phyloP scores from a whole-genome alignment of 257 asterid genomes.

The Fraxinus pennsylvanica region DNA sequence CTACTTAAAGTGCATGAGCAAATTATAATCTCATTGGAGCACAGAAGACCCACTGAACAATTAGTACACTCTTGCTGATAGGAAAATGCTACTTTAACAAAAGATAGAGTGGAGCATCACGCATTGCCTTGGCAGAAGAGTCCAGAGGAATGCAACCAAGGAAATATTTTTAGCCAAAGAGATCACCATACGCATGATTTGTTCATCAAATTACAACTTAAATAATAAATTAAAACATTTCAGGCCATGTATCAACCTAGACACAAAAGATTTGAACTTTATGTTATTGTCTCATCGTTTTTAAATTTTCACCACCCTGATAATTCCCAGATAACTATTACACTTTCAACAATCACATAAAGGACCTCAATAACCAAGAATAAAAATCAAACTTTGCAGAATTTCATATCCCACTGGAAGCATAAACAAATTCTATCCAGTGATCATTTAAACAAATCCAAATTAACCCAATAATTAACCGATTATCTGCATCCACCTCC shows the following conservation, averaged over 20 bases:
- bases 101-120: background rate
- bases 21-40: background rate
- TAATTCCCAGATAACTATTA: background rate
- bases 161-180: background rate
- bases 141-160: background rate
- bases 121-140: background rate
- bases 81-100: background rate
- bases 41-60: background rate
- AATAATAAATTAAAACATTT: background rate
- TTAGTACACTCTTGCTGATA: background rate
- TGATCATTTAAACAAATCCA: slow-evolving; percentile 6
- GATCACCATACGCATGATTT: background rate
- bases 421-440: background rate
- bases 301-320: background rate
- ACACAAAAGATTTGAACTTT: background rate
- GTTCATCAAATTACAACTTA: background rate
- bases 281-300: background rate
- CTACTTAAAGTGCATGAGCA: background rate
- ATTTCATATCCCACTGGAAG: background rate
- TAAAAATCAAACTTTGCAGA: background rate
- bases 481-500: slow-evolving; percentile 14
- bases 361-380: background rate
- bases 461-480: background rate
- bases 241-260: too few relatives aligned
- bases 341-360: background rate